Evolutionary conservation across 2,329 filamentous ascomycete species (phyloP).

Genomic region (Incumbomyces lentus): DNA sequence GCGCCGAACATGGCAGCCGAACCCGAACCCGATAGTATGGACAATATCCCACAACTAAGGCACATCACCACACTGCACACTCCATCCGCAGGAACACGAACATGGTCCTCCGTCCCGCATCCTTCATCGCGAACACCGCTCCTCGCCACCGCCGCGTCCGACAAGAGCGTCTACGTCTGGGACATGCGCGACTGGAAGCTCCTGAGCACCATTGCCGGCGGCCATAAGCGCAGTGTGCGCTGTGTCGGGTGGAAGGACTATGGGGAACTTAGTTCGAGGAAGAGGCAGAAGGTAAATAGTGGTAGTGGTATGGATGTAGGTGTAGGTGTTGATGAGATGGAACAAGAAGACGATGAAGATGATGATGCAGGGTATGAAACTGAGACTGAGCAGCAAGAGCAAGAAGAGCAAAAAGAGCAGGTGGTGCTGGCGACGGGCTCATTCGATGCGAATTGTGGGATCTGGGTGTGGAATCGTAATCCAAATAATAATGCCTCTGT

Average conservation of each 20-base stretch:
- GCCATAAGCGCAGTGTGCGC: constrained; percentile 84
- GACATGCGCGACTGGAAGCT: constrained; percentile 70
- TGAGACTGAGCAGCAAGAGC: no score
- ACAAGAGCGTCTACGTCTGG: constrained; percentile 81
- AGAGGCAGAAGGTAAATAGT: constrained; percentile 7
- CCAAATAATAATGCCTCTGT: not conserved
- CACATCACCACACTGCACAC: constrained; percentile 13
- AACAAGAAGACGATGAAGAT: no score
- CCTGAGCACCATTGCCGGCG: constrained; percentile 70
- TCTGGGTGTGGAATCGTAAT: constrained; percentile 47
- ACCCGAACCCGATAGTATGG: not conserved
- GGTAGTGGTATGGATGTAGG: not conserved
- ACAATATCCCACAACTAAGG: constrained; percentile 7
- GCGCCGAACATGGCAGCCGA: constrained; percentile 1
- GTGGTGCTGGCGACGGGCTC: constrained; percentile 75
- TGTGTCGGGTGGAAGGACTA: constrained; percentile 66
- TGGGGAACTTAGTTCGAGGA: no score
- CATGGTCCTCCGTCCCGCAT: constrained; percentile 79
- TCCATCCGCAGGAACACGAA: constrained; percentile 39
- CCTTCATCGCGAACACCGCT: constrained; percentile 63
- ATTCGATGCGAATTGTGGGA: constrained; percentile 84
- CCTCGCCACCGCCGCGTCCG: constrained; percentile 75
- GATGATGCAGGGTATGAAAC: no score
- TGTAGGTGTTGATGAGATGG: not conserved
- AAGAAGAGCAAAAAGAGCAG: constrained; percentile 45